Conservation (phyloP, 2,329 filamentous ascomycete species). For the Fusarium chaquense region DNA sequence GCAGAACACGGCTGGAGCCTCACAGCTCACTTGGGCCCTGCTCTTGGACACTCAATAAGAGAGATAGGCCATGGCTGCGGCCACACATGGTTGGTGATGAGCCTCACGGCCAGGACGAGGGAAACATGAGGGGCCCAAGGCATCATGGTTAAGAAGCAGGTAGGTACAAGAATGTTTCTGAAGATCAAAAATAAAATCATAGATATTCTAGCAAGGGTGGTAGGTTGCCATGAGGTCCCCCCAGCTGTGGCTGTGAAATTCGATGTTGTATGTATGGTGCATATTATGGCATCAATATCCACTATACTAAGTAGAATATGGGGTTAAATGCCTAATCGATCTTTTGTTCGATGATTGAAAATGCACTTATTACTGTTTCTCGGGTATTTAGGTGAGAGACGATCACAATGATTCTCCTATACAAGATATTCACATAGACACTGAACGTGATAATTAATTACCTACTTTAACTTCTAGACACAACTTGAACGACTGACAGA, state of each 20-base stretch:
- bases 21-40: background rate
- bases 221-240: constrained; percentile 13
- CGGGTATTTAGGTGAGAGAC: background rate
- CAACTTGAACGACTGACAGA: background rate
- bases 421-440: background rate
- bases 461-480: background rate
- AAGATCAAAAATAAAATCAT: background rate
- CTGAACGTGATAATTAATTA: background rate
- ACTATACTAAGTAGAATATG: constrained; percentile 4
- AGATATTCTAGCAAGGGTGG: background rate
- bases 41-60: background rate
- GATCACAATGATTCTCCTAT: background rate
- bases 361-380: constrained; percentile 6
- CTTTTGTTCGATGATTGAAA: constrained; percentile 26
- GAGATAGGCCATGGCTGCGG: constrained; percentile 34
- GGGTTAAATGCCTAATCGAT: constrained; percentile 5
- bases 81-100: constrained; percentile 38
- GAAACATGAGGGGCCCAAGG: constrained; percentile 36
- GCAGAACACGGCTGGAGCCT: constrained; percentile 4
- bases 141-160: constrained; percentile 18
- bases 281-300: constrained; percentile 10
- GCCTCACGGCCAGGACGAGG: constrained; percentile 32
- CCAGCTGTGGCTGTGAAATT: constrained; percentile 38
- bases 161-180: background rate
- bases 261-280: constrained; percentile 25